Base-by-base conservation (phyloP, 2,329 filamentous ascomycete genomes). In the Verticillium dahliae region DNA sequence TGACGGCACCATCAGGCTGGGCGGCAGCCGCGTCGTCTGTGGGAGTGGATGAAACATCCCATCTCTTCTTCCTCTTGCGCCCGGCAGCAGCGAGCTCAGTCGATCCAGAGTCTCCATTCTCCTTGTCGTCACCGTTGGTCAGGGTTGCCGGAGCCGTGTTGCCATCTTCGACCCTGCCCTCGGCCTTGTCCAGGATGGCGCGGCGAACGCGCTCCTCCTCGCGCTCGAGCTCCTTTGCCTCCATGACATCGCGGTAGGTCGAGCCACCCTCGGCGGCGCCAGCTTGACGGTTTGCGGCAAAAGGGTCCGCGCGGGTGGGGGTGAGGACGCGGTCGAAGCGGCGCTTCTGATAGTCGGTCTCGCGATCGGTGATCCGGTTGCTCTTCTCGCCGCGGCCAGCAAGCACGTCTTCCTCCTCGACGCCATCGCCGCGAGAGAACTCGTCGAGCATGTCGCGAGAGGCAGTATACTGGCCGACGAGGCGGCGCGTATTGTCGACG, bases 301-400 rank as follows among this genome's bases (percentile, higher is more conserved):
- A 96, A 0, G 92, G 89, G 72, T 97, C 92, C 64, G 88, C 91
- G 70, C 92, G 88, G 9, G 91, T 92, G 4, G 93, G 92, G 27
- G 18, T 95, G 65, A 98, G 81, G 59, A 86, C 88, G 64, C 95
- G 92, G 73, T 97, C 89, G 75, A 96, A 96, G 63, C 93, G 88
- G 67, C 93, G 91, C 78, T 96, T 97, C 78, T 99, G 96, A 74
- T 99, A 99, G 72, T 98, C 94, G 65, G 92, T 96, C 80, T 98
- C 94, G 70, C 95, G 90, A 72, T 96, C 94, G 64, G 89, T 83
- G 71, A 99, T 98, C 69, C 94, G 89, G 62, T 90, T 92, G 74
- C 92, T 91, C 77, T 94, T 91, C 80, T 98, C 95, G 68, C 85
- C 84, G 68, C 89, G 86, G 55, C 90, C 90, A 58, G 92, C 83